These are phyloP conservation scores for Stenogyne calaminthoides DNA, from an alignment of 305 asterid genomes.

Conservation along the genomic window DNA sequence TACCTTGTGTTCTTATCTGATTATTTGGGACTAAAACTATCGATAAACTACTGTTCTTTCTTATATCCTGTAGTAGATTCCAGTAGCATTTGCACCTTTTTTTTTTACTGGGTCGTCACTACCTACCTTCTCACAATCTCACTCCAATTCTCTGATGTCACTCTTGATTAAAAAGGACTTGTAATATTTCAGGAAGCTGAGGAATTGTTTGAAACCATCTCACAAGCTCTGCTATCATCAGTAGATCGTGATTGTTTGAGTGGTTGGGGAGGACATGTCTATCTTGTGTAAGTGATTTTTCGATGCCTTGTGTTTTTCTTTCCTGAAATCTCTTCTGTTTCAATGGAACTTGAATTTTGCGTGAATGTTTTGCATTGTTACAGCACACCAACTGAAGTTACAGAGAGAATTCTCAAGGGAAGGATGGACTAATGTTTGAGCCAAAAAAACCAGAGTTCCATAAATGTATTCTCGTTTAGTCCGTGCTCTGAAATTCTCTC, in stretches of 20 bases:
- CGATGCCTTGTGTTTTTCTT: not conserved
- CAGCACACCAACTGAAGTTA: constrained; percentile 96
- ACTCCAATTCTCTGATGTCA: not conserved
- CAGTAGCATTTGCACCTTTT: not conserved
- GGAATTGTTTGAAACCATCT: constrained; percentile 90
- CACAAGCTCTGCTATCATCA: constrained; percentile 88
- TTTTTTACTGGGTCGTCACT: not conserved
- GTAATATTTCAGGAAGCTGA: constrained; percentile 66
- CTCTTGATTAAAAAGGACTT: too few species aligned
- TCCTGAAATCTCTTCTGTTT: not conserved
- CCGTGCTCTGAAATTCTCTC: constrained; percentile 9
- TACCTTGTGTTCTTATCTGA: constrained; percentile 10
- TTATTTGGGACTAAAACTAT: not conserved
- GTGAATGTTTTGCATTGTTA: constrained; percentile 3
- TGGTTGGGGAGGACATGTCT: constrained; percentile 99
- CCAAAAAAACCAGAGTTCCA: constrained; percentile 11
- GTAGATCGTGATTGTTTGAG: constrained; percentile 97
- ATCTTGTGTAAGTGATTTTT: constrained; percentile 72
- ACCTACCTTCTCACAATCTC: too few species aligned
- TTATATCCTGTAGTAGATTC: not conserved
- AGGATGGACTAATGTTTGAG: constrained; percentile 63
- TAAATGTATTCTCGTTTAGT: not conserved
- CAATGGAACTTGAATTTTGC: not conserved
- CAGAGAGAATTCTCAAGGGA: constrained; percentile 86
- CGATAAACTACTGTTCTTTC: not conserved